Conservation (phyloP, 352 stramenopile genomes). For the Globisporangium viniferum region DNA sequence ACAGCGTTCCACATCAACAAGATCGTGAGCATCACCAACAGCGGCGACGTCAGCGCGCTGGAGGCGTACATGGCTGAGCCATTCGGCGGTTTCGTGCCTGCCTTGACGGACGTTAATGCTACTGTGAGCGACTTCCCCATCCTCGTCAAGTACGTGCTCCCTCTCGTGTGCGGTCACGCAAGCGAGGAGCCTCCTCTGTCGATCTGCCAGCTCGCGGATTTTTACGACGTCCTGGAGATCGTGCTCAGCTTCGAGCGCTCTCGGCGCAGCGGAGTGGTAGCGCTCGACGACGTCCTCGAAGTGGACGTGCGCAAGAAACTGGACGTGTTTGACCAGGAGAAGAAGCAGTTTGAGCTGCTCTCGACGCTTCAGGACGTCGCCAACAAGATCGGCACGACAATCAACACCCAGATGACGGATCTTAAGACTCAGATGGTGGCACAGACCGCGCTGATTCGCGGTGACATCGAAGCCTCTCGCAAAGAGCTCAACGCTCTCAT, state of each 20-base stretch:
- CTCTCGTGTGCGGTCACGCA: slow-evolving; percentile 9
- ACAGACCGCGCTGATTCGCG: not conserved
- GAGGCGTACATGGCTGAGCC: too few relatives aligned
- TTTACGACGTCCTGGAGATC: slow-evolving; percentile 14
- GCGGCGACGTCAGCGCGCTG: too few relatives aligned
- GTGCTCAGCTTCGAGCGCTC: slow-evolving; percentile 12
- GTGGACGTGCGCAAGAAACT: slow-evolving; percentile 25
- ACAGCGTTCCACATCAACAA: too few relatives aligned
- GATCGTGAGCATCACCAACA: too few relatives aligned
- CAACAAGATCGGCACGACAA: slow-evolving; percentile 17
- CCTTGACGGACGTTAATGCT: too few relatives aligned
- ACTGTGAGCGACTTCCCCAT: slow-evolving; percentile 14
- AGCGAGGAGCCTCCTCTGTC: slow-evolving; percentile 13
- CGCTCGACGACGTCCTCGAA: slow-evolving; percentile 14
- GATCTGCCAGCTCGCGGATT: slow-evolving; percentile 18
- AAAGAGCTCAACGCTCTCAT: not conserved
- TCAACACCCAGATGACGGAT: not conserved
- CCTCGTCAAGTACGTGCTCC: slow-evolving; percentile 9
- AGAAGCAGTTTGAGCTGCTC: slow-evolving; percentile 23
- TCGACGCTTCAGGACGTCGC: slow-evolving; percentile 12
- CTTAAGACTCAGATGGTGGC: not conserved
- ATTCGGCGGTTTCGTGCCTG: too few relatives aligned
- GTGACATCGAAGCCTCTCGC: not conserved
- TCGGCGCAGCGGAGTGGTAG: not conserved
- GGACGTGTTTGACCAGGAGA: slow-evolving; percentile 20